phyloP scores from a whole-genome alignment of 2,329 filamentous ascomycete genomes.

The Diaporthe amygdali region DNA sequence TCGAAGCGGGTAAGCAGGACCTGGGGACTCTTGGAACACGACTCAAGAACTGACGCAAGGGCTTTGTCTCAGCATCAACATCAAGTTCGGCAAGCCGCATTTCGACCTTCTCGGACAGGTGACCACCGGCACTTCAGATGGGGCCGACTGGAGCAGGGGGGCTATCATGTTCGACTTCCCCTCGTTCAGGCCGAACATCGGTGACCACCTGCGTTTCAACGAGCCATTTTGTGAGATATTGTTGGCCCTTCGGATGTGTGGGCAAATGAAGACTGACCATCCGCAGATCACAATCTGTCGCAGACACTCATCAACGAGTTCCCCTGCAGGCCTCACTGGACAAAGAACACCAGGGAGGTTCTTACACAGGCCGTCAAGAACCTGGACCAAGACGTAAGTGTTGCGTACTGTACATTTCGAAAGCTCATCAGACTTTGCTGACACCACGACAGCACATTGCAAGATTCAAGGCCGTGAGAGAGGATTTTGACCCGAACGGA shows the following conservation, averaged over 20 bases:
- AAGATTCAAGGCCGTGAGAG: conserved; percentile 52
- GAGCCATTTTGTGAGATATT: conserved; percentile 51
- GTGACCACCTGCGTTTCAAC: conserved; percentile 53
- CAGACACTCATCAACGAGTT: conserved; percentile 54
- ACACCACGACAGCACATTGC: conserved; percentile 40
- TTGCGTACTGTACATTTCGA: background rate
- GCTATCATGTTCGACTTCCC: conserved; percentile 62
- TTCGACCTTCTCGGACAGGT: conserved; percentile 55
- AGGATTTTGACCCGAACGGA: conserved; percentile 54
- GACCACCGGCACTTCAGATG: conserved; percentile 52
- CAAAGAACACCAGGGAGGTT: conserved; percentile 56
- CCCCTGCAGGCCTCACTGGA: conserved; percentile 58
- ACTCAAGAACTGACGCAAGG: background rate
- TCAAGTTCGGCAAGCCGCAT: conserved; percentile 56
- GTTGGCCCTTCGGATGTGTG: background rate
- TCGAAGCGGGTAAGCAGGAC: conserved; percentile 42
- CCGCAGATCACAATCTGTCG: conserved; percentile 47
- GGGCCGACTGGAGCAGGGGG: conserved; percentile 54
- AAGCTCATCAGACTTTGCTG: background rate
- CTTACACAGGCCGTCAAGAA: conserved; percentile 51
- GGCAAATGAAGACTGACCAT: background rate
- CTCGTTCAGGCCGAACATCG: conserved; percentile 48
- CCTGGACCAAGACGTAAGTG: conserved; percentile 47
- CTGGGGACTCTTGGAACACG: conserved; percentile 40
- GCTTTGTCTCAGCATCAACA: conserved; percentile 28